Evolutionary conservation across 2,329 filamentous ascomycete species (phyloP).

Genomic region (Alternaria arbusti): DNA sequence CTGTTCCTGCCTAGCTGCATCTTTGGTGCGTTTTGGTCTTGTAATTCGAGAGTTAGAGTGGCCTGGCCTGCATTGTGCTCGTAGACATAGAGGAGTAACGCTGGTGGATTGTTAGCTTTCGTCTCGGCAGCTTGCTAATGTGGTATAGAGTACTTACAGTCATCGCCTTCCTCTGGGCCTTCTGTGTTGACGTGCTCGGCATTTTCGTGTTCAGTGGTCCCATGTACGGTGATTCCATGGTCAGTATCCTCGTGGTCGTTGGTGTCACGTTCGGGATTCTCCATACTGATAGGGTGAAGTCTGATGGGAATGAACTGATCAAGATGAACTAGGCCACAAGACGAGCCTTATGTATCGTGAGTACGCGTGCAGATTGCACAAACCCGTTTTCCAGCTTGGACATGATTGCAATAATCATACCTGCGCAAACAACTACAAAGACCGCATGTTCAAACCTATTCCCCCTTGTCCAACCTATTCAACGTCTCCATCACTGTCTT

Average conservation of each 20-base stretch:
- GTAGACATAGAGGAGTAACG: background rate
- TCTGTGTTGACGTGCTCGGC: no score
- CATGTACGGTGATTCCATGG: background rate
- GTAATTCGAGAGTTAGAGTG: background rate
- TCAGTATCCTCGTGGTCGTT: background rate
- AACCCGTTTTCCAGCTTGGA: background rate
- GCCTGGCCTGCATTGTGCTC: background rate
- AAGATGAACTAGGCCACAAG: background rate
- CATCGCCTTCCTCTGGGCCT: background rate
- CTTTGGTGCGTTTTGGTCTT: background rate
- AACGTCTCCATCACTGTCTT: background rate
- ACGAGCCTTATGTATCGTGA: background rate
- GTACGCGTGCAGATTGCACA: background rate
- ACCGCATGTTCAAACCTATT: background rate
- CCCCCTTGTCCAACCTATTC: no score
- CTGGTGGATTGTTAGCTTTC: background rate
- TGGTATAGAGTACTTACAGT: background rate
- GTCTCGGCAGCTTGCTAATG: background rate
- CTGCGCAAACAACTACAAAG: background rate
- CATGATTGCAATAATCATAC: background rate
- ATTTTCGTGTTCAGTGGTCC: no score
- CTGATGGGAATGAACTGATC: background rate
- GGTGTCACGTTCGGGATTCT: background rate
- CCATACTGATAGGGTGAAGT: background rate
- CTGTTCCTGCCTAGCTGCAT: background rate